Evolutionary conservation across 75 land plant genomes (phyloP), one percentile per base, ranked within the genome.

Genomic region (Larix kaempferi): DNA sequence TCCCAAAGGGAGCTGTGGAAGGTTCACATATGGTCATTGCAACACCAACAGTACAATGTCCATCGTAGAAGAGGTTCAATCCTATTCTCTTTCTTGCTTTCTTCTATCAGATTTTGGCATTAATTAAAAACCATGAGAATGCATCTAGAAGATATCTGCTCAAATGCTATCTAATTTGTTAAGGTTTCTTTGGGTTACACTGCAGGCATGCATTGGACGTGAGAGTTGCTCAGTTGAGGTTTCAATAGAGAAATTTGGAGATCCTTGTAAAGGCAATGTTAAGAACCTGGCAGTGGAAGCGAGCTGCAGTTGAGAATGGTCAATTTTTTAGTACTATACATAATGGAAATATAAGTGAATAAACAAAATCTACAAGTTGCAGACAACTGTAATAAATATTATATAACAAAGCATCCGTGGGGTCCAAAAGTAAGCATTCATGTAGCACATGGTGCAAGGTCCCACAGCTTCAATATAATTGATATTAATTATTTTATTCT

Each of bases 201-300:
- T 77, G 74, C 87, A 92, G 95, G 92, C 88, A 57, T 93, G 96
- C 75, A 35, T 89, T 54, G 93, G 96, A 73, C 75, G 79, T 57
- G 84, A 58, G 52, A 81, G 81, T 35, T 93, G 96, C 85, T 83
- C 75, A 55, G 61, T 93, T 7, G 72, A 59, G 57, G 94, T 93
- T 33, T 84, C 89, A 12, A 74, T 54, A 33, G 59, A 60, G 44
- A 83, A 69, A 16, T 88, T 93, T 84, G 96, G 94, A 62, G 89
- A 87, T 74, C 93, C 97, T 67, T 94, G 97, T 73, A 74, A 15
- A 16, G 81, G 84, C 54, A 59, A 80, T 11, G 26, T 55, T 11
- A 92, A 92, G 81, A 90, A 89, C 71, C 76, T 94, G 59, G 97
- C 97, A 54, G 95, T 94, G 44, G 95, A 92, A 81, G 95, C 88